phyloP scores from a whole-genome alignment of 2,329 filamentous ascomycete genomes.

The Mariannaea sp. region DNA sequence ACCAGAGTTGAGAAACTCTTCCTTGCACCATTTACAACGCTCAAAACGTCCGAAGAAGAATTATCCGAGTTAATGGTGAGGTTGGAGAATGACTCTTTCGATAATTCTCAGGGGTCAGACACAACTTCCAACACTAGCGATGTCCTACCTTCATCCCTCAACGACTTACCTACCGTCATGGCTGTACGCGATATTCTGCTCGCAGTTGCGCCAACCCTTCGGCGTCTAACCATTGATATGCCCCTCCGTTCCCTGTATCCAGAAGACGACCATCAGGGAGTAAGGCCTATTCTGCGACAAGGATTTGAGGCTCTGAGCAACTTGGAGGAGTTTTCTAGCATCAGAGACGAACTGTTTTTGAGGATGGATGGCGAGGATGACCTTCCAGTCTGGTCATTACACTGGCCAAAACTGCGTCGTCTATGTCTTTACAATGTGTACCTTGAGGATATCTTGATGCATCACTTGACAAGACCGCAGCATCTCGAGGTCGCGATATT shows the following conservation, averaged over 20 bases:
- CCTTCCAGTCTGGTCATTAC: constrained; percentile 19
- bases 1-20: background rate
- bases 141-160: constrained; percentile 1
- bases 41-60: background rate
- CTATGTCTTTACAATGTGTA: constrained; percentile 25
- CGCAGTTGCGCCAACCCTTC: constrained; percentile 20
- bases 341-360: constrained; percentile 29
- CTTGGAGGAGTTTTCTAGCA: constrained; percentile 32
- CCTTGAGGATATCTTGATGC: background rate
- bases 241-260: constrained; percentile 21
- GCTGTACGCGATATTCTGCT: constrained; percentile 11
- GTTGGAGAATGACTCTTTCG: background rate
- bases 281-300: constrained; percentile 14
- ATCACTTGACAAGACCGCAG: background rate
- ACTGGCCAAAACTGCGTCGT: constrained; percentile 31
- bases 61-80: background rate
- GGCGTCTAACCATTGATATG: constrained; percentile 28
- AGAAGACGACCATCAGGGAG: background rate
- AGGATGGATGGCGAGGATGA: background rate
- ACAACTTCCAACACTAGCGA: background rate
- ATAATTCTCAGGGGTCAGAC: background rate
- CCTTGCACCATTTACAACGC: background rate
- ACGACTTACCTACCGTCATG: constrained; percentile 1
- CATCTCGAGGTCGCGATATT: constrained; percentile 17
- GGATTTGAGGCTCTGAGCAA: constrained; percentile 29